Conservation (phyloP, 2,329 filamentous ascomycete genomes). For the Talaromyces sp. region DNA sequence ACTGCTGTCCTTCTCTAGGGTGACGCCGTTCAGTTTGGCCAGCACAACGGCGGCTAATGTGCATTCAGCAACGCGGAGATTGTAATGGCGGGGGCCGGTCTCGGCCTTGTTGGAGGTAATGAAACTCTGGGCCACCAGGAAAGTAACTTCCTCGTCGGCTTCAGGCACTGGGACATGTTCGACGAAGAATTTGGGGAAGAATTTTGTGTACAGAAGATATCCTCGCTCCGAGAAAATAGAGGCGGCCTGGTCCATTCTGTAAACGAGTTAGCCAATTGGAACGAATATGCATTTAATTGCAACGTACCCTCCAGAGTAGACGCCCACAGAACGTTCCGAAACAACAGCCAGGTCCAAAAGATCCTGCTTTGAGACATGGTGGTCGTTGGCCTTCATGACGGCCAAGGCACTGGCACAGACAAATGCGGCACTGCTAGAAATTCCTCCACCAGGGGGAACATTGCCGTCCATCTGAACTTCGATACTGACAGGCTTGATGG, state of each 20-base stretch:
- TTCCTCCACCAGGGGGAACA: constrained; percentile 84
- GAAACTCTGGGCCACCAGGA: constrained; percentile 92
- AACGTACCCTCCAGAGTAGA: constrained; percentile 86
- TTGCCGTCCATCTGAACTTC: constrained; percentile 86
- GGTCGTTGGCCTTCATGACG: constrained; percentile 79
- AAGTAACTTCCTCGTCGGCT: constrained; percentile 76
- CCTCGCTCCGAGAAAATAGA: constrained; percentile 88
- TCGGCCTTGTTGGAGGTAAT: constrained; percentile 92
- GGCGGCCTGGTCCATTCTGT: constrained; percentile 92
- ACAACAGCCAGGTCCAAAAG: constrained; percentile 90
- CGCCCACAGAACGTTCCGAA: constrained; percentile 87
- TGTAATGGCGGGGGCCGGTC: constrained; percentile 91
- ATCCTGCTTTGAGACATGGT: constrained; percentile 82
- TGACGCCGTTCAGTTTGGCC: constrained; percentile 56
- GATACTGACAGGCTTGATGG: constrained; percentile 70
- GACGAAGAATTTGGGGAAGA: constrained; percentile 72
- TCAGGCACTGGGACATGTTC: constrained; percentile 76
- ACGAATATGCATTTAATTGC: constrained; percentile 19
- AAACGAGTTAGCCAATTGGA: neutral
- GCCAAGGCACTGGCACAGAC: constrained; percentile 86
- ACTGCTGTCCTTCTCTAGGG: constrained; percentile 71
- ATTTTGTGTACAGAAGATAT: constrained; percentile 84
- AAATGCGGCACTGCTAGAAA: constrained; percentile 92
- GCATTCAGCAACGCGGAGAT: constrained; percentile 92
- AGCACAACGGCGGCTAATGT: constrained; percentile 74